Conservation (phyloP, 495 filamentous ascomycete genomes). For the Pyrenula massariospora region DNA sequence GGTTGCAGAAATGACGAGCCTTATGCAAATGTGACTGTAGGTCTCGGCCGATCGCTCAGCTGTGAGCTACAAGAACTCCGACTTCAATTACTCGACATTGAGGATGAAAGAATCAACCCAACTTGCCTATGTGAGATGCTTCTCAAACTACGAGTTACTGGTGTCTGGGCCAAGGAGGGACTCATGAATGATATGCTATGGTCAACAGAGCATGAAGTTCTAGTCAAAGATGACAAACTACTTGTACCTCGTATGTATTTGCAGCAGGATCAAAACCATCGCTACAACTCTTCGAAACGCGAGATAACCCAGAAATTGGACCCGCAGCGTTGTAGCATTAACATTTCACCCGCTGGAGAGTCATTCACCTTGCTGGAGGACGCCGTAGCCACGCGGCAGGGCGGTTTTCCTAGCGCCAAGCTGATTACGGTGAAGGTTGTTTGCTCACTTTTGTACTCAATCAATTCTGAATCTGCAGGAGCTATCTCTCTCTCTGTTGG, state of each 20-base stretch:
- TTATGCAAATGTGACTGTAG: constrained; percentile 20
- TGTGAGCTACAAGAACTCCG: constrained; percentile 13
- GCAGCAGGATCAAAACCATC: constrained; percentile 15
- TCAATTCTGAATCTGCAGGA: too few species aligned
- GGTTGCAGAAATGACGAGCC: constrained; percentile 13
- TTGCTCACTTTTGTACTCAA: too few species aligned
- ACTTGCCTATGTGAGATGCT: not conserved
- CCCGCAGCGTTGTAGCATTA: too few species aligned
- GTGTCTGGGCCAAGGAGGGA: not conserved
- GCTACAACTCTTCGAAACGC: constrained; percentile 25
- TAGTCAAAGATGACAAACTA: constrained; percentile 10
- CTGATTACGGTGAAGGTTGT: too few species aligned
- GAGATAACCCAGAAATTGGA: too few species aligned
- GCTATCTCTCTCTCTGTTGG: too few species aligned
- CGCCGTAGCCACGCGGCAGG: too few species aligned
- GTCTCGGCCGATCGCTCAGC: constrained; percentile 15
- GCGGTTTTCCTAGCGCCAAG: too few species aligned
- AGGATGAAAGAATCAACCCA: too few species aligned
- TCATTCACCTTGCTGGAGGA: too few species aligned
- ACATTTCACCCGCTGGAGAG: too few species aligned
- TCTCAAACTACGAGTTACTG: not conserved
- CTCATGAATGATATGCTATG: constrained; percentile 7
- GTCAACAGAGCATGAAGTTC: constrained; percentile 19
- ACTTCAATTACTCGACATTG: constrained; percentile 18
- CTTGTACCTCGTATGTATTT: constrained; percentile 20